Conservation (phyloP, 2,329 filamentous ascomycete genomes). For the Rhynchosporium secalis region DNA sequence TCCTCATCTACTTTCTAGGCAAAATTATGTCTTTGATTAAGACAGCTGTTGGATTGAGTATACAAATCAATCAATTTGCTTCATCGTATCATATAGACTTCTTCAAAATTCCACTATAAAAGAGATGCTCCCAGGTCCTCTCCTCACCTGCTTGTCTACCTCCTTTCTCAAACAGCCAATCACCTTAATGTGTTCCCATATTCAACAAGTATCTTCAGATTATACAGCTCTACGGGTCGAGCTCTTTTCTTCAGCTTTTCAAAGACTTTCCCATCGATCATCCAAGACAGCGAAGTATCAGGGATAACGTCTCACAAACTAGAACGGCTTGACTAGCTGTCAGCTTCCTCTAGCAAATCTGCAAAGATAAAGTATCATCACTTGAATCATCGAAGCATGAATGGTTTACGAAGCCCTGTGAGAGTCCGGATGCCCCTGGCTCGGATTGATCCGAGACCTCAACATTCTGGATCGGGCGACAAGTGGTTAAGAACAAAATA, state of each 20-base stretch:
- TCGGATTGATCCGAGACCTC: constrained; percentile 18
- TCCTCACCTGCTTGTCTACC: constrained; percentile 8
- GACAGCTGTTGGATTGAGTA: too few species aligned
- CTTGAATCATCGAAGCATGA: constrained; percentile 1
- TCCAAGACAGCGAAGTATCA: constrained; percentile 25
- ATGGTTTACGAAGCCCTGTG: constrained; percentile 15
- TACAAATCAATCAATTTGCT: too few species aligned
- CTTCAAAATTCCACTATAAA: neutral
- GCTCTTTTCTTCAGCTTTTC: constrained; percentile 27
- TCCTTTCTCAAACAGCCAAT: constrained; percentile 23
- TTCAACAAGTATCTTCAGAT: constrained; percentile 21
- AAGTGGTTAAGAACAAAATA: constrained; percentile 33
- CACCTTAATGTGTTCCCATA: constrained; percentile 21
- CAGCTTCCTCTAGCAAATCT: too few species aligned
- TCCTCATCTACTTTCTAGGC: too few species aligned
- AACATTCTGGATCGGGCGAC: constrained; percentile 35
- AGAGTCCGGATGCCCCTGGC: constrained; percentile 25
- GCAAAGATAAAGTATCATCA: too few species aligned
- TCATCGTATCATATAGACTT: too few species aligned
- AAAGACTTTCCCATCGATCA: constrained; percentile 22
- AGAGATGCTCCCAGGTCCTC: constrained; percentile 15
- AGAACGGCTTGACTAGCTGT: too few species aligned
- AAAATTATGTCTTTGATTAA: too few species aligned
- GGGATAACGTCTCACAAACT: neutral
- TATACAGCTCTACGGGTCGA: constrained; percentile 22